Base-by-base conservation (phyloP, 2,329 filamentous ascomycete genomes). In the Cordyceps militaris region DNA sequence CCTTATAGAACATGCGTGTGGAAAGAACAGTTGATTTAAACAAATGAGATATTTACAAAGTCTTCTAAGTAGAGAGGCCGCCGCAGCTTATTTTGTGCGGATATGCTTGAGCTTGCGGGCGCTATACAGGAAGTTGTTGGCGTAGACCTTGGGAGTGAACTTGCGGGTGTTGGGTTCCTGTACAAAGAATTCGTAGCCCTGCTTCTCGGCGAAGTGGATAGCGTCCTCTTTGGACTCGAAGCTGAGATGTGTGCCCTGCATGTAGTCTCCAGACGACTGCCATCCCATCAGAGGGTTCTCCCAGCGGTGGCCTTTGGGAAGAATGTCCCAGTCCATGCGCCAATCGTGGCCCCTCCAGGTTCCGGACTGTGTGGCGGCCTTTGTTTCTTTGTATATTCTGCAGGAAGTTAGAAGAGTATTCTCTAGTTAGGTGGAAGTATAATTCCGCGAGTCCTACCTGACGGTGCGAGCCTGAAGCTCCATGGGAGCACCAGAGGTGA, bases 251-350 rank as follows among this genome's bases (percentile, higher is more conserved):
- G 91, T 96, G 68, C 91, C 93, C 74, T 99, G 92, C 91, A 99
- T 94, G 70, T 84, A 85, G 74, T 99, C 94, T 57, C 82, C 93
- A 19, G 91, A 95, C 24, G 93, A 97, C 72, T 97, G 92, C 95
- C 95, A 99, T 61, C 94, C 94, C 84, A 99, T 99, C 71, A 99
- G 76, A 48, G 88, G 90, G 76, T 99, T 99, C 79, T 99, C 94
- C 95, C 94, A 99, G 66, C 94, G 84, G 75, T 97, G 90, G 61
- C 94, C 94, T 78, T 95, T 97, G 66, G 81, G 76, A 32, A 97
- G 80, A 50, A 96, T 85, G 71, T 99, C 94, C 94, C 94, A 99
- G 73, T 99, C 94, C 91, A 99, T 95, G 52, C 92, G 87, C 94
- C 94, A 99, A 68, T 88, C 83, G 70, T 89, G 84, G 57, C 83